Evolutionary conservation across 371 early-diverging fungal species (phyloP), one percentile per base, ranked within the genome.

Genomic region (Catenaria anguillulae): DNA sequence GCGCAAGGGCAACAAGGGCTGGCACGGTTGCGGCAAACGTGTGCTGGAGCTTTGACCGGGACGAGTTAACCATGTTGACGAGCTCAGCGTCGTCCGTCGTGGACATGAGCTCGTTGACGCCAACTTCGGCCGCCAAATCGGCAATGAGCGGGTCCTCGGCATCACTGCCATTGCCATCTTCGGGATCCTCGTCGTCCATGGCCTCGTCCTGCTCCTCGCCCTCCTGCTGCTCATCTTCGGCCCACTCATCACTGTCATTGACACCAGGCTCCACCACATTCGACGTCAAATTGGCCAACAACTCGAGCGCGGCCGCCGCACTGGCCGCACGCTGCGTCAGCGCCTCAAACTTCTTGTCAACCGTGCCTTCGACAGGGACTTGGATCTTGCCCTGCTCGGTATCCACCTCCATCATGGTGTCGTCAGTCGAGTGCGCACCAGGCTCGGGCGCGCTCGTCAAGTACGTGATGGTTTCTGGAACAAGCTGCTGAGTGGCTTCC

Each of bases 221-320:
- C 10, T 5, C 40, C 3, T 29, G 60, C 31, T 64, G 55, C 33
- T 58, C 63, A 17, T 50, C 48, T 23, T 33, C 66, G 24, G 29
- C 66, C 26, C 42, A 42, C n/a, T 60, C 63, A 8, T 56, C 63
- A 29, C 60, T 67, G 1, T 65, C 69, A 2, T 68, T 64, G 0
- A 64, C 67, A 17, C 69, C 81, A 54, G 79, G 82, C 63, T 84
- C 82, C 12, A 81, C 77, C 63, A 84, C 88, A 37, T 37, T 24
- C 10, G 34, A 12, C 36, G 42, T 42, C 58, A 91, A 80, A 63
- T 85, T 85, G 60, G 92, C 82, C 4, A 90, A 72, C 31, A 93
- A 64, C 69, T 93, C 93, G 33, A 90, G 75, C 56, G 65, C 13
- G 81, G 75, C 26, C 87, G 71, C 64, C 88, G 89, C 10, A 86